Conservation (phyloP, 805 yeast genomes). For the Yarrowia divulgata region DNA sequence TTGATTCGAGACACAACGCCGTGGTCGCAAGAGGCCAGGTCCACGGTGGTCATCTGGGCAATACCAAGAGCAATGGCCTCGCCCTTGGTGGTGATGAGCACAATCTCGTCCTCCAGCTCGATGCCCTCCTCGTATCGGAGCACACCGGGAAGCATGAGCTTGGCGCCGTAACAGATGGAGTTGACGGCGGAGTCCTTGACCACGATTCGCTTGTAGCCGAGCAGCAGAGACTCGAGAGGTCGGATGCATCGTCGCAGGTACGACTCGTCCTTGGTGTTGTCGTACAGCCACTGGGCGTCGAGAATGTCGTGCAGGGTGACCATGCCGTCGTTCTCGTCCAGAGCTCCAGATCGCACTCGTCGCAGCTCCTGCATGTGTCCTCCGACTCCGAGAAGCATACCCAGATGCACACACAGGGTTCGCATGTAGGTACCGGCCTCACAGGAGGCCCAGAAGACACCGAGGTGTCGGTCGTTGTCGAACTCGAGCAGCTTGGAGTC, state of each 20-base stretch:
- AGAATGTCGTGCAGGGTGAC: constrained; percentile 96
- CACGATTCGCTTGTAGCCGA: constrained; percentile 96
- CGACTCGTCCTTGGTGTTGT: constrained; percentile 95
- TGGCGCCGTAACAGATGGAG: constrained; percentile 98
- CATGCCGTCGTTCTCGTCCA: constrained; percentile 86
- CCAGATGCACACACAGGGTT: constrained; percentile 97
- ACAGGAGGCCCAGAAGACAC: constrained; percentile 99
- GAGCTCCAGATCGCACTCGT: constrained; percentile 98
- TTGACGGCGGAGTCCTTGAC: constrained; percentile 95
- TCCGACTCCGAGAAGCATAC: constrained; percentile 98
- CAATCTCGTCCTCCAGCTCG: constrained; percentile 97
- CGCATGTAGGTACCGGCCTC: constrained; percentile 99
- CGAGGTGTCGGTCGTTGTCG: constrained; percentile 94
- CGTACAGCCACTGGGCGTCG: constrained; percentile 98
- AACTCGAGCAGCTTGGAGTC: constrained; percentile 95
- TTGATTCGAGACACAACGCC: constrained; percentile 98
- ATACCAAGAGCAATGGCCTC: constrained; percentile 98
- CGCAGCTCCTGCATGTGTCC: constrained; percentile 99
- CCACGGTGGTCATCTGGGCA: constrained; percentile 99
- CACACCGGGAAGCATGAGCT: constrained; percentile 98
- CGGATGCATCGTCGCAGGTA: constrained; percentile 92
- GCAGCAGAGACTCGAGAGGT: constrained; percentile 91
- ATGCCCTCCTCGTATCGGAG: constrained; percentile 97
- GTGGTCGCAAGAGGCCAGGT: constrained; percentile 94
- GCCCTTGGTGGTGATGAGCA: constrained; percentile 97